Evolutionary conservation across 1,139 yeast species (phyloP).

Genomic region (Yamadazyma triangularis): DNA sequence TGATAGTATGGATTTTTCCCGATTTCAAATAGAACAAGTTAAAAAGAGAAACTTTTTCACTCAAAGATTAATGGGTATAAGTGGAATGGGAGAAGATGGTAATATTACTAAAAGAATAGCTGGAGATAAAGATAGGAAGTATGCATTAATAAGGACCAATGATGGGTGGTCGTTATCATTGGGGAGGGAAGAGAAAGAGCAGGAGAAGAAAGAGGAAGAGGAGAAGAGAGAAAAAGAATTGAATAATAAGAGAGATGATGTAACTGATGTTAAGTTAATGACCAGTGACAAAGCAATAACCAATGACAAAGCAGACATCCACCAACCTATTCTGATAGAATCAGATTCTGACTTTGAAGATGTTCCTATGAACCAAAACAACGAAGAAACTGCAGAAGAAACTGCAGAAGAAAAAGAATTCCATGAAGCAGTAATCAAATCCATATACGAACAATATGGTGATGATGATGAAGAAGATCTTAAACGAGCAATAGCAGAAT

Average conservation of each 20-base stretch:
- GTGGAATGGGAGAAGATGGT: conserved; percentile 73
- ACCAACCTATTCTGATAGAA: neutral
- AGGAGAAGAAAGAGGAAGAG: conserved; percentile 8
- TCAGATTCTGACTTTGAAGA: conserved; percentile 8
- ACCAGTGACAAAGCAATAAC: too few relatives aligned
- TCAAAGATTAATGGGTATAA: conserved; percentile 76
- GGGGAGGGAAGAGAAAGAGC: too few relatives aligned
- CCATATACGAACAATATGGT: conserved; percentile 32
- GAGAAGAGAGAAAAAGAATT: neutral
- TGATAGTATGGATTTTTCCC: conserved; percentile 82
- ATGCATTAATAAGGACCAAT: conserved; percentile 69
- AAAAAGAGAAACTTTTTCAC: conserved; percentile 88
- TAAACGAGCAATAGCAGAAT: conserved; percentile 3
- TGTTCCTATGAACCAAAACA: conserved; percentile 13
- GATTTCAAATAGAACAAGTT: conserved; percentile 89
- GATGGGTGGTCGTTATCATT: conserved; percentile 87
- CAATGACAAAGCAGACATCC: too few relatives aligned
- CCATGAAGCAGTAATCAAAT: conserved; percentile 31
- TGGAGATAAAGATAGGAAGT: conserved; percentile 75
- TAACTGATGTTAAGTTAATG: too few relatives aligned
- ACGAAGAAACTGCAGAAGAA: conserved; percentile 20
- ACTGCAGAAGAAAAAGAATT: conserved; percentile 26
- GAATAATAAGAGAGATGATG: too few relatives aligned
- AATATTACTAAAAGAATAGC: conserved; percentile 61
- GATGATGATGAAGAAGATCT: conserved; percentile 15